phyloP scores from a whole-genome alignment of 129 eudicot genomes.

The Arctium lappa region DNA sequence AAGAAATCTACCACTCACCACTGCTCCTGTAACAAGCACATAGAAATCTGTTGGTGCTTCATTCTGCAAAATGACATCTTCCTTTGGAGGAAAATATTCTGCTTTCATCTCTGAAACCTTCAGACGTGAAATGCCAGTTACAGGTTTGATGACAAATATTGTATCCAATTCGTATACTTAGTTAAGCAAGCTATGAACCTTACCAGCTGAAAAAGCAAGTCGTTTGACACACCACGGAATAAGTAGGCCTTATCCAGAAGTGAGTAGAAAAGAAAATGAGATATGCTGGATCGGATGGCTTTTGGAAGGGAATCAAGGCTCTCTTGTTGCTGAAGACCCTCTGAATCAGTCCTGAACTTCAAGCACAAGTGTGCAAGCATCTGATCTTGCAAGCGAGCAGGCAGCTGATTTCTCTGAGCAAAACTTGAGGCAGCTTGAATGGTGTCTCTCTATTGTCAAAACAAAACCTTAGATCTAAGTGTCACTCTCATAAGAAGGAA shows the following conservation, averaged over 20 bases:
- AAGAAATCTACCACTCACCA: conserved; percentile 37
- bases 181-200: background rate
- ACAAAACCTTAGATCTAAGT: background rate
- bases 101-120: conserved; percentile 99
- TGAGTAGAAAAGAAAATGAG: conserved; percentile 84
- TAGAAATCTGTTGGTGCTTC: conserved; percentile 98
- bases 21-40: conserved; percentile 85
- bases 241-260: conserved; percentile 72
- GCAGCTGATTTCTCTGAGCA: conserved; percentile 84
- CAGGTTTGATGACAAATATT: background rate
- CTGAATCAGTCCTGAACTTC: conserved; percentile 87
- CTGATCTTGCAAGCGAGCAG: conserved; percentile 84
- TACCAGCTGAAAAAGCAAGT: conserved; percentile 96
- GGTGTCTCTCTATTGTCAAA: conserved; percentile 67
- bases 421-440: conserved; percentile 97
- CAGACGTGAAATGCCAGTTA: conserved; percentile 6
- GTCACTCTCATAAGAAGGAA: background rate
- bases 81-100: conserved; percentile 93
- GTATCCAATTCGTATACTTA: background rate
- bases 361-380: conserved; percentile 94
- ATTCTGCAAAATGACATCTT: conserved; percentile 94
- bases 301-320: conserved; percentile 93
- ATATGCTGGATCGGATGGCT: conserved; percentile 93
- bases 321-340: conserved; percentile 96
- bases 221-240: conserved; percentile 82